Evolutionary conservation across 306 rosid species (phyloP).

Genomic region (Medicago lupulina): DNA sequence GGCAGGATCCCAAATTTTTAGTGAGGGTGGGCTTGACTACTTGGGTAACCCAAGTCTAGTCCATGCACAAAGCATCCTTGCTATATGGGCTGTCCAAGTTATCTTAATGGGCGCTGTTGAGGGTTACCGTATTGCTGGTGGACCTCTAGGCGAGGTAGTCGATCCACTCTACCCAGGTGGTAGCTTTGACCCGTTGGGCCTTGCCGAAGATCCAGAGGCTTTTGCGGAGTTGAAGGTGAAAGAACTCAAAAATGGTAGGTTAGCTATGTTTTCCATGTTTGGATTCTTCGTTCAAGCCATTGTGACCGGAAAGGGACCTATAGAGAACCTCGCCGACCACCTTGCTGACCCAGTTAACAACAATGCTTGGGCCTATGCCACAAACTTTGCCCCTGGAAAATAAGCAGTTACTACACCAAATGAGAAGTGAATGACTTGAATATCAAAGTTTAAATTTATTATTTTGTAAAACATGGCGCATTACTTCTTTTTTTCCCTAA

Average conservation of each 20-base stretch:
- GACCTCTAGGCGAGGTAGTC: neutral
- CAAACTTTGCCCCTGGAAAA: neutral
- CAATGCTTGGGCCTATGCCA: neutral
- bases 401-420: no score
- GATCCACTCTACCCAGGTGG: neutral
- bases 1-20: neutral
- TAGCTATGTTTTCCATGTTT: neutral
- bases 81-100: neutral
- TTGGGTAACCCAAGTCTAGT: neutral
- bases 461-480: neutral
- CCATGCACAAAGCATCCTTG: neutral
- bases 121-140: neutral
- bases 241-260: neutral
- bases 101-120: neutral
- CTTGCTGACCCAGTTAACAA: neutral
- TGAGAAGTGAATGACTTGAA: neutral
- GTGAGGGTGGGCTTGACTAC: slow-evolving; percentile 2
- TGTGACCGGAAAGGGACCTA: neutral
- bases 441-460: neutral
- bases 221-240: neutral
- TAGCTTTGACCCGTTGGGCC: neutral
- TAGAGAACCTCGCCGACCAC: neutral
- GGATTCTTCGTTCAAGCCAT: neutral
- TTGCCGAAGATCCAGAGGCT: neutral
- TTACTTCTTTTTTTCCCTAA: no score